A percentile compares a stretch with the other conserved stretches of the same genome.
Conservation (phyloP, 306 rosid species). For the Calophaca sinica region DNA sequence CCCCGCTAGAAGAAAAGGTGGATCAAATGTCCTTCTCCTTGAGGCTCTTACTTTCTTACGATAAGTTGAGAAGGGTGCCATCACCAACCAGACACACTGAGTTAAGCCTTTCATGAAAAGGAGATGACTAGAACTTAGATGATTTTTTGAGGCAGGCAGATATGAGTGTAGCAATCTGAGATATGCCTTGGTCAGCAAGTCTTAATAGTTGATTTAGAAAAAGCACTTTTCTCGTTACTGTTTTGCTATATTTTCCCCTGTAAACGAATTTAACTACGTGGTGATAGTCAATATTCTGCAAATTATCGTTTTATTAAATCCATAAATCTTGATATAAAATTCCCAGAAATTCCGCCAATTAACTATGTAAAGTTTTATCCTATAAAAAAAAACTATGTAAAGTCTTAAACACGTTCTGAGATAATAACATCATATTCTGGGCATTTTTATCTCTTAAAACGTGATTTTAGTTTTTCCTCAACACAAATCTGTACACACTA, state of each 20-base stretch:
- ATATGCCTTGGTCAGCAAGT: constrained; percentile 42
- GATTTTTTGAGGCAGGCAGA: not conserved
- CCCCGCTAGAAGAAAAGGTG: constrained; percentile 31
- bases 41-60: constrained; percentile 37
- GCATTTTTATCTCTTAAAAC: no score
- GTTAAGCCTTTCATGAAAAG: constrained; percentile 43
- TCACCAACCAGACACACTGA: constrained; percentile 46
- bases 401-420: no score
- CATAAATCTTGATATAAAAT: no score
- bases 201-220: not conserved
- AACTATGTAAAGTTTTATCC: no score
- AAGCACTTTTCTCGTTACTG: not conserved
- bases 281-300: not conserved
- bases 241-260: not conserved
- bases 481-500: no score
- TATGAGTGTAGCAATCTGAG: constrained; percentile 32
- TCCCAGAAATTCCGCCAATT: no score
- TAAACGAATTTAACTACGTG: not conserved
- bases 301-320: no score
- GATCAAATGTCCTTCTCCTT: constrained; percentile 49
- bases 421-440: no score
- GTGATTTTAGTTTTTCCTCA: no score
- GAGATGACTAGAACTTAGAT: constrained; percentile 30
- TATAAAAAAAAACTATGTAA: no score
- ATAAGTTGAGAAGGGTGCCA: constrained; percentile 48